Evolutionary conservation across 163 green algal genomes (phyloP).

Genomic region (Prototheca stagnorum): DNA sequence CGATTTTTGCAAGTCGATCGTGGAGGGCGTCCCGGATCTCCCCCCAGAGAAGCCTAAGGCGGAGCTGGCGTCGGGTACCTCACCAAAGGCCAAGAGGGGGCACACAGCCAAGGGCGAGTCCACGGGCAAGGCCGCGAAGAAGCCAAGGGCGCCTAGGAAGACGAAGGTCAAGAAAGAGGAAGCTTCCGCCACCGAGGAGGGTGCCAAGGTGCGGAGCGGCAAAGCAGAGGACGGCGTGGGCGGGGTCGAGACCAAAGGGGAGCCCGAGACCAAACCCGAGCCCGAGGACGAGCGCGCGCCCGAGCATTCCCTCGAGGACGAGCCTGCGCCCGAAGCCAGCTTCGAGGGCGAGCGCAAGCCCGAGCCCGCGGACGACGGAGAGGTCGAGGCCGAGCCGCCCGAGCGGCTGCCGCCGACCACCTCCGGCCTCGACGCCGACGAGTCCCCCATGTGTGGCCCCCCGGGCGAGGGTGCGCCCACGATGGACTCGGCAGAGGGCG

Average conservation of each 20-base stretch:
- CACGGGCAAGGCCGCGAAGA: background rate
- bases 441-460: no score
- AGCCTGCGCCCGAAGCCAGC: no score
- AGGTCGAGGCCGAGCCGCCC: background rate
- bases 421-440: no score
- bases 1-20: slow-evolving; percentile 54
- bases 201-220: background rate
- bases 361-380: background rate
- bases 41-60: background rate
- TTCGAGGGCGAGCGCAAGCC: background rate
- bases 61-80: background rate
- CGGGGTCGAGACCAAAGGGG: background rate
- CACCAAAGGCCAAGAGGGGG: background rate
- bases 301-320: background rate
- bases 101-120: background rate
- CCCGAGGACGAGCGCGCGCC: background rate
- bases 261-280: background rate
- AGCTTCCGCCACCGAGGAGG: background rate
- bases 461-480: no score
- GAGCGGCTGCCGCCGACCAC: no score
- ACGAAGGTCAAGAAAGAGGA: background rate
- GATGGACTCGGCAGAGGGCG: no score
- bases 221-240: background rate
- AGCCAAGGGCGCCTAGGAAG: no score
- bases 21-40: slow-evolving; percentile 43